Conservation (phyloP, 805 yeast genomes). For the Cyberlindnera xylosilytica region DNA sequence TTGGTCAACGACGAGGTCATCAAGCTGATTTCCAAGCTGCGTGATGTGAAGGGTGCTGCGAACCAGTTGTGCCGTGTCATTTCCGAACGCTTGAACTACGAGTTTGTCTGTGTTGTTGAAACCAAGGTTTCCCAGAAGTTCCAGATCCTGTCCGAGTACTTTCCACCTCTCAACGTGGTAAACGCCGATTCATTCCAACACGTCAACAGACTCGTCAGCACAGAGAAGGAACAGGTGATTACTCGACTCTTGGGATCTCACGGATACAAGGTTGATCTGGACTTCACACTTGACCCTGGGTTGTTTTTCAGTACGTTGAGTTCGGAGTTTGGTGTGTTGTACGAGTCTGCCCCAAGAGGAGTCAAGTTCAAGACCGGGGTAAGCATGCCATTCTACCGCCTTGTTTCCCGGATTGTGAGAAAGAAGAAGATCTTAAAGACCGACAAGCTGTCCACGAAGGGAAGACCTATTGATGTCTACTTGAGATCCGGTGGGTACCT, state of each 20-base stretch:
- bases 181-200: slow-evolving; percentile 42
- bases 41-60: slow-evolving; percentile 46
- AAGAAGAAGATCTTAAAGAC: slow-evolving; percentile 26
- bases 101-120: slow-evolving; percentile 50
- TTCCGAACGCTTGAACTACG: slow-evolving; percentile 32
- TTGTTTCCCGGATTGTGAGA: slow-evolving; percentile 42
- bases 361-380: slow-evolving; percentile 45
- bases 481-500: slow-evolving; percentile 52
- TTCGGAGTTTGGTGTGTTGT: slow-evolving; percentile 51
- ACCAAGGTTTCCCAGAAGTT: slow-evolving; percentile 46
- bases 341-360: slow-evolving; percentile 29
- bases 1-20: slow-evolving; percentile 34
- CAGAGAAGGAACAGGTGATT: slow-evolving; percentile 38
- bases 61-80: slow-evolving; percentile 36
- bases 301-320: slow-evolving; percentile 44
- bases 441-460: slow-evolving; percentile 8
- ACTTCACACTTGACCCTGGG: slow-evolving; percentile 27
- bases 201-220: slow-evolving; percentile 35
- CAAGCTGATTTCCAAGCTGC: slow-evolving; percentile 33
- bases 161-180: slow-evolving; percentile 43
- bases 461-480: slow-evolving; percentile 38
- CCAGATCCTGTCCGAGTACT: slow-evolving; percentile 38
- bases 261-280: slow-evolving; percentile 25
- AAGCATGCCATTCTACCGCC: slow-evolving; percentile 49
- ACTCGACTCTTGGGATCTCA: slow-evolving; percentile 45